Base-by-base conservation (phyloP, 2,329 filamentous ascomycete species). In the Claviceps digitariae region DNA sequence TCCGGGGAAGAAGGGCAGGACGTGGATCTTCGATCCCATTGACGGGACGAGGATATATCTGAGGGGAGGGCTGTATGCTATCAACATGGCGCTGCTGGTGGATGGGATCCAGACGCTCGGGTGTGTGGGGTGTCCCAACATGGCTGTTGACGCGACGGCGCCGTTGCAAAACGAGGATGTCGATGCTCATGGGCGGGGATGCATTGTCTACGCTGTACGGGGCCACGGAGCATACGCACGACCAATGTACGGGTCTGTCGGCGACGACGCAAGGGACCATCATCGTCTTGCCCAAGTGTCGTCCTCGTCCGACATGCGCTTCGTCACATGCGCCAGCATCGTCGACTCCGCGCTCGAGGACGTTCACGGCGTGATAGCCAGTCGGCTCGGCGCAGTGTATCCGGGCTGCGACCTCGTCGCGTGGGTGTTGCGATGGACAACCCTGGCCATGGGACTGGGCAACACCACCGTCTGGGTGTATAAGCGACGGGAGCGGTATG, bases 1-100 rank as follows among this genome's bases (percentile, higher is more conserved):
- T 17, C 73, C 69, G 4, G 65, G 61, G 7, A 58, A 60, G 3
- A 52, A 61, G 2, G 72, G 71, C 8, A 63, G 77, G 15, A 72
- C 73, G 9, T 82, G 78, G 78, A 71, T 82, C 0, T 80, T 82
- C 58, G 78, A 82, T 59, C 78, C 78, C 0, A 81, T 82, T 31
- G 78, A 82, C 57, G 78, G 78, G 8, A 82, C 78, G 2, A 74
- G 76, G 64, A 79, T 76, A 0, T 82, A 78, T 52, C 67, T 82
- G 9, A 65, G 67, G 12, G 72, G 74, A 6, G 67, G 78, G 58
- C 71, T 78, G 48, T 82, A 81, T 57, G 78, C 76, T 53, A 75
- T 81, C 63, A 81, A 81, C 54, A 68, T 79, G 20, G 76, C 70
- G 2, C 68, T 82, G 3, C 62, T 82, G 3, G 66, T 74, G 34